Evolutionary conservation across 1,284 basidiomycete genomes (phyloP).

Genomic region (Leccinum subatratum): DNA sequence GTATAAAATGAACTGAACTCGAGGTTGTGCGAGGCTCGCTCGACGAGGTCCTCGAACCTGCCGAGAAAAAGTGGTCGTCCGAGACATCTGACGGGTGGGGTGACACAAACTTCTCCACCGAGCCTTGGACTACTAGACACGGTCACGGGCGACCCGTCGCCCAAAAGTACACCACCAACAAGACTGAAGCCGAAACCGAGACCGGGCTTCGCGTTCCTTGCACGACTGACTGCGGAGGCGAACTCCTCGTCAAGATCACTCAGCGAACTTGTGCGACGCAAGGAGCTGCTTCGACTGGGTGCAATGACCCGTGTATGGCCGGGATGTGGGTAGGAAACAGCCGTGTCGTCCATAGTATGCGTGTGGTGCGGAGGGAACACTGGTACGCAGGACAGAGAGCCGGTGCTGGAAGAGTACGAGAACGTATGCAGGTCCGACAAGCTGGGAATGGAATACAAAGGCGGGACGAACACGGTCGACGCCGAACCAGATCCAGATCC

Average conservation of each 20-base stretch:
- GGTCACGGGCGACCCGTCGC: slow-evolving; percentile 48
- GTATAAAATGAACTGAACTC: slow-evolving; percentile 33
- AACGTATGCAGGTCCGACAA: slow-evolving; percentile 50
- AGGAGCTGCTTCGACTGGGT: slow-evolving; percentile 53
- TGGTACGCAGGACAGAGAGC: slow-evolving; percentile 33
- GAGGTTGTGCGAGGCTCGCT: slow-evolving; percentile 31
- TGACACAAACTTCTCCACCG: slow-evolving; percentile 52
- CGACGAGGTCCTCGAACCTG: slow-evolving; percentile 37
- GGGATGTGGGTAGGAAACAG: slow-evolving; percentile 59
- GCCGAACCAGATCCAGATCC: slow-evolving; percentile 51
- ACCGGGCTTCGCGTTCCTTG: slow-evolving; percentile 42
- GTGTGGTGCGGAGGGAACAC: slow-evolving; percentile 31
- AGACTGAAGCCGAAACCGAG: slow-evolving; percentile 44
- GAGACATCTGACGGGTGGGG: slow-evolving; percentile 52
- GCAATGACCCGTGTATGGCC: slow-evolving; percentile 64
- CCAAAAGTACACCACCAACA: slow-evolving; percentile 35
- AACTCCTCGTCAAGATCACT: slow-evolving; percentile 73
- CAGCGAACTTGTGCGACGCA: slow-evolving; percentile 69
- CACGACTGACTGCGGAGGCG: slow-evolving; percentile 43
- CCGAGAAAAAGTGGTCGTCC: slow-evolving; percentile 59
- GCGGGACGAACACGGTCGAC: slow-evolving; percentile 69
- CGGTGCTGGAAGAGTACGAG: slow-evolving; percentile 40
- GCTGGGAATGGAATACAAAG: slow-evolving; percentile 60
- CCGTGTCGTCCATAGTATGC: slow-evolving; percentile 65
- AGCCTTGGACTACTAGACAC: slow-evolving; percentile 47